Conservation (phyloP, 805 yeast species). For the Spathaspora gorwiae region DNA sequence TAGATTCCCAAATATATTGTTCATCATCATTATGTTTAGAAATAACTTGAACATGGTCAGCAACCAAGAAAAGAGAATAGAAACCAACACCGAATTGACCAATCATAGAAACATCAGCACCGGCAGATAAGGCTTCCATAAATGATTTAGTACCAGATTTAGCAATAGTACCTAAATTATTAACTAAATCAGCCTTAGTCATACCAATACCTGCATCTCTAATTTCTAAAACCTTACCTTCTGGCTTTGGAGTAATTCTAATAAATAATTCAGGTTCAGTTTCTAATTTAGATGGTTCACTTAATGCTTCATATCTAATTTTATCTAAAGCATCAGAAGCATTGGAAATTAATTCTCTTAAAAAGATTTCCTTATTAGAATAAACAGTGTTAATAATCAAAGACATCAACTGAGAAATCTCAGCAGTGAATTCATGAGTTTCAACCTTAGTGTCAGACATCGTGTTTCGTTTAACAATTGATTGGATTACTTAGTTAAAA, state of each 20-base stretch:
- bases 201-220: slow-evolving; percentile 99
- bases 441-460: slow-evolving; percentile 59
- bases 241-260: slow-evolving; percentile 96
- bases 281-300: slow-evolving; percentile 88
- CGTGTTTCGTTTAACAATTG: slow-evolving; percentile 8
- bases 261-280: slow-evolving; percentile 94
- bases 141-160: slow-evolving; percentile 99
- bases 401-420: slow-evolving; percentile 99
- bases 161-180: slow-evolving; percentile 99
- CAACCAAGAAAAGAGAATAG: slow-evolving; percentile 98
- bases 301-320: slow-evolving; percentile 92
- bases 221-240: slow-evolving; percentile 87
- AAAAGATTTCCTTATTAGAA: slow-evolving; percentile 98
- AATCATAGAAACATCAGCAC: slow-evolving; percentile 99
- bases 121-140: slow-evolving; percentile 99
- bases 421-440: slow-evolving; percentile 98
- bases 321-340: slow-evolving; percentile 99
- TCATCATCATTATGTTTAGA: slow-evolving; percentile 98
- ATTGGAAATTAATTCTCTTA: slow-evolving; percentile 97
- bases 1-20: slow-evolving; percentile 99
- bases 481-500: background rate
- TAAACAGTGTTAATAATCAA: slow-evolving; percentile 99
- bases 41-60: slow-evolving; percentile 97
- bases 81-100: slow-evolving; percentile 99
- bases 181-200: slow-evolving; percentile 98